phyloP scores from a whole-genome alignment of 1,284 basidiomycete species.

The Omphalotus olearius region DNA sequence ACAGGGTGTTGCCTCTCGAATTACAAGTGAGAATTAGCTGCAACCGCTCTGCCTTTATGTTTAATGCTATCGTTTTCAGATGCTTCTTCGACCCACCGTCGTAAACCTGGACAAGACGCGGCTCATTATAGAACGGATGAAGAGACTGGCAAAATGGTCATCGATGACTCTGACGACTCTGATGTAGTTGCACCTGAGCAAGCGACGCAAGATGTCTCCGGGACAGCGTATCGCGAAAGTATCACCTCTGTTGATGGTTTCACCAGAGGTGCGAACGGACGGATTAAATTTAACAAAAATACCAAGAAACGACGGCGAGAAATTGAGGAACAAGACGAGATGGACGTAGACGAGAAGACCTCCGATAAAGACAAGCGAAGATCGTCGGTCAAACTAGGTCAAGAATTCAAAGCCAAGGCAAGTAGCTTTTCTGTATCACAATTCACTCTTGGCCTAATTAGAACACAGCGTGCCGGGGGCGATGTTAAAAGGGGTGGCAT shows the following conservation, averaged over 20 bases:
- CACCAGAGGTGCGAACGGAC: constrained; percentile 78
- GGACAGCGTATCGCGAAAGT: constrained; percentile 82
- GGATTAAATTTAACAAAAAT: constrained; percentile 95
- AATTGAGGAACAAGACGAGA: constrained; percentile 67
- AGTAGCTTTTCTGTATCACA: constrained; percentile 16
- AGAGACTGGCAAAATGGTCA: constrained; percentile 85
- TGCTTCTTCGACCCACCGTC: constrained; percentile 46
- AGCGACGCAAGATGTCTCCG: constrained; percentile 53
- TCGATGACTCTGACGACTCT: constrained; percentile 61
- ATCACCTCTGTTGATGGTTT: constrained; percentile 87
- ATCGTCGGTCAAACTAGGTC: constrained; percentile 62
- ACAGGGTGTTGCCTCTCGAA: constrained; percentile 73
- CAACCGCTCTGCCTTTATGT: constrained; percentile 1
- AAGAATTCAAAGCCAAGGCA: constrained; percentile 88
- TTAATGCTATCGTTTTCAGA: constrained; percentile 32
- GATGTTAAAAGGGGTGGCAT: constrained; percentile 85
- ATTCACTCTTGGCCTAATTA: not conserved
- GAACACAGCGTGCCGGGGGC: constrained; percentile 79
- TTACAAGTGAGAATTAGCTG: constrained; percentile 60
- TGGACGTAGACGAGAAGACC: constrained; percentile 49
- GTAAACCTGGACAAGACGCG: constrained; percentile 85
- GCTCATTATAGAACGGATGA: constrained; percentile 85
- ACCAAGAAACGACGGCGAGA: constrained; percentile 83
- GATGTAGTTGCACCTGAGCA: constrained; percentile 31
- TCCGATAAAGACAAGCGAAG: constrained; percentile 58